These are phyloP conservation scores for Lizanozyma gosingica DNA, from an alignment of 1,139 yeast genomes.

Conservation along the genomic window DNA sequence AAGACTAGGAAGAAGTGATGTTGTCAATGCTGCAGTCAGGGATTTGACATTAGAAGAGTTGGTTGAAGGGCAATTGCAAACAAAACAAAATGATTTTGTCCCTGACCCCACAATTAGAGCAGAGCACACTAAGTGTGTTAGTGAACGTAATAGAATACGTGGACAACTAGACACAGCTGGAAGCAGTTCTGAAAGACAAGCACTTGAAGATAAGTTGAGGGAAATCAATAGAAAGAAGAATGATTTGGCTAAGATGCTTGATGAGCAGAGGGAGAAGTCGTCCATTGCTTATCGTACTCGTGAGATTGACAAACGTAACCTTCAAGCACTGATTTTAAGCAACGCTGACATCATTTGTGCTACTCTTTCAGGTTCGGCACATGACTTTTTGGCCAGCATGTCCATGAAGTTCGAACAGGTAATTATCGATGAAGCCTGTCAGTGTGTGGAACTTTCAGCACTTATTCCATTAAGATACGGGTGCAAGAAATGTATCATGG, in stretches of 20 bases:
- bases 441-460: conserved; percentile 89
- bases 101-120: conserved; percentile 41
- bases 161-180: conserved; percentile 24
- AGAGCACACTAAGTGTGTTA: conserved; percentile 43
- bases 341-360: conserved; percentile 88
- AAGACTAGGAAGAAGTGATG: conserved; percentile 88
- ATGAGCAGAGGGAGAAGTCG: conserved; percentile 67
- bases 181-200: conserved; percentile 29
- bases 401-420: conserved; percentile 86
- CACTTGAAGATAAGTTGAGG: conserved; percentile 41
- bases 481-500: conserved; percentile 87
- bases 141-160: conserved; percentile 43
- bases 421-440: conserved; percentile 96
- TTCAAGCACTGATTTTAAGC: conserved; percentile 63
- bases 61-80: conserved; percentile 58
- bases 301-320: conserved; percentile 68
- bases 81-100: conserved; percentile 27
- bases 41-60: conserved; percentile 83
- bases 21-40: conserved; percentile 71
- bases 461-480: conserved; percentile 92
- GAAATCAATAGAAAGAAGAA: conserved; percentile 53
- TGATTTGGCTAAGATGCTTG: conserved; percentile 64
- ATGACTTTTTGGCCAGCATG: conserved; percentile 68
- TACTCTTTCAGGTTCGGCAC: conserved; percentile 92
- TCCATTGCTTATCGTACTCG: conserved; percentile 63